Percentiles rank a stretch among this genome's conserved stretches.
phyloP scores from a whole-genome alignment of 768 basidiomycete species.

The Cystoderma amianthinum region DNA sequence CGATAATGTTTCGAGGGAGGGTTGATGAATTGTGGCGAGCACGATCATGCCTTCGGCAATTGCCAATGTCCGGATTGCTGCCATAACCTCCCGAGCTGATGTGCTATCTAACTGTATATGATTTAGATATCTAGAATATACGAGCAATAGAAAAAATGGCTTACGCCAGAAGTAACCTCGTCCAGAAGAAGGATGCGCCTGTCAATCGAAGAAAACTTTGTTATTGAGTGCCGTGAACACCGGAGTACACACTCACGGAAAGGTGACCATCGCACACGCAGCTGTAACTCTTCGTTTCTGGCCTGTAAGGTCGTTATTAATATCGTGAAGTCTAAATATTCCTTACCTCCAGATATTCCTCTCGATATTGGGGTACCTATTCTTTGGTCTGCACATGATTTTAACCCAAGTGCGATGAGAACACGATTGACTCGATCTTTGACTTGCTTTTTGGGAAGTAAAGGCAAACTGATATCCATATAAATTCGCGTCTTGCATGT shows the following conservation, averaged over 20 bases:
- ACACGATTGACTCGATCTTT: conserved; percentile 33
- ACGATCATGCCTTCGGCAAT: conserved; percentile 44
- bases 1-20: conserved; percentile 49
- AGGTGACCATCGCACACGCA: conserved; percentile 53
- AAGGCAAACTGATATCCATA: conserved; percentile 20
- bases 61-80: conserved; percentile 36
- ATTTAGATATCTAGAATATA: neutral
- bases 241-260: conserved; percentile 30
- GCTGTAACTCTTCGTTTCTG: conserved; percentile 60
- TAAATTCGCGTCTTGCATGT: neutral
- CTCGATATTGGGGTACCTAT: conserved; percentile 54
- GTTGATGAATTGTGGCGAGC: conserved; percentile 65
- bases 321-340: neutral
- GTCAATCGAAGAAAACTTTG: too few species aligned
- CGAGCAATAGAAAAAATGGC: conserved; percentile 4
- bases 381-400: conserved; percentile 35
- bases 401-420: conserved; percentile 38
- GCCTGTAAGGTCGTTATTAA: conserved; percentile 17
- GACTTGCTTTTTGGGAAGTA: conserved; percentile 27
- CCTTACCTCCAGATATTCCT: conserved; percentile 50
- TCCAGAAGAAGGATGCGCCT: conserved; percentile 55
- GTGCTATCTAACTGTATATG: conserved; percentile 37
- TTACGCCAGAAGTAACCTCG: conserved; percentile 49
- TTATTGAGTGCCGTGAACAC: neutral
- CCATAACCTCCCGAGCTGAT: conserved; percentile 33